These are phyloP conservation scores for Pseudozyma sp. DNA, from an alignment of 1,284 basidiomycete genomes.

Conservation along the genomic window DNA sequence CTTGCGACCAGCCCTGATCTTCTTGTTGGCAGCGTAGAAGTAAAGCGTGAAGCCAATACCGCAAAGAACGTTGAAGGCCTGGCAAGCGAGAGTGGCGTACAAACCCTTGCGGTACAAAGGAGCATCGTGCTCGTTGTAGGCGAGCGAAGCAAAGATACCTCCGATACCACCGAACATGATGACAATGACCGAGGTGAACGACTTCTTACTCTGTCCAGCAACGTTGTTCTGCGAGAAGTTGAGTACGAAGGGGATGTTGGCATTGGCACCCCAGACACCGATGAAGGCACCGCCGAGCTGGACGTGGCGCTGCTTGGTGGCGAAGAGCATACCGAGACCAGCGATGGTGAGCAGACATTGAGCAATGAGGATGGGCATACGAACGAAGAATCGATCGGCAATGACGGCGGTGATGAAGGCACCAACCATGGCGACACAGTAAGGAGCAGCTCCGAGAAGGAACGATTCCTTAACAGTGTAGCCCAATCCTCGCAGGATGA, in stretches of 20 bases:
- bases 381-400: conserved; percentile 68
- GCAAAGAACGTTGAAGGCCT: conserved; percentile 54
- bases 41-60: conserved; percentile 44
- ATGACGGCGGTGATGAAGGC: conserved; percentile 66
- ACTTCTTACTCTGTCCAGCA: conserved; percentile 69
- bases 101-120: conserved; percentile 59
- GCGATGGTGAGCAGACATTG: conserved; percentile 67
- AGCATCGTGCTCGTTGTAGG: conserved; percentile 65
- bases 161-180: conserved; percentile 71
- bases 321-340: conserved; percentile 69
- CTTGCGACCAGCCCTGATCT: conserved; percentile 50
- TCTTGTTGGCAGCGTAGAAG: conserved; percentile 56
- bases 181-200: conserved; percentile 69
- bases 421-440: conserved; percentile 62
- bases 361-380: conserved; percentile 68
- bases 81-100: conserved; percentile 53
- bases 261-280: conserved; percentile 68
- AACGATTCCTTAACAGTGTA: conserved; percentile 59
- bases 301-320: conserved; percentile 38
- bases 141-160: conserved; percentile 70
- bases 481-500: conserved; percentile 70
- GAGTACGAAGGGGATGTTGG: conserved; percentile 60
- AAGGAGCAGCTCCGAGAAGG: conserved; percentile 70
- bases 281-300: conserved; percentile 69
- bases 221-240: conserved; percentile 69